A percentile compares a stretch with the other conserved stretches of the same genome.
Evolutionary conservation across 306 rosid genomes (phyloP).

Genomic region (Corylus americana): DNA sequence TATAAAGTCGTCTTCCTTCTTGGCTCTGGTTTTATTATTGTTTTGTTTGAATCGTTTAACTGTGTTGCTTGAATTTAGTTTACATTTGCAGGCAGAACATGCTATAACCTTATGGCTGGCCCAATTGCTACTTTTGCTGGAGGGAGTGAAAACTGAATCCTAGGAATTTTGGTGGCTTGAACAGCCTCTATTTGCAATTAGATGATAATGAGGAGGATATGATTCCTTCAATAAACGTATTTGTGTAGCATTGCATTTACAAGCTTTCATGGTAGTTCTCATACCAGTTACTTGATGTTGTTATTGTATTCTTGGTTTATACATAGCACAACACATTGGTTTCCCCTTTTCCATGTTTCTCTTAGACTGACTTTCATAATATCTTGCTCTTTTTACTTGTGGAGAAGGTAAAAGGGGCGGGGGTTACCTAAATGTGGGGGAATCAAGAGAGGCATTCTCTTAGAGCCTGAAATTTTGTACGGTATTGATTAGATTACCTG

Average conservation of each 20-base stretch:
- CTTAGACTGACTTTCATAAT: neutral
- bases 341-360: neutral
- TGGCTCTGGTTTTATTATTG: neutral
- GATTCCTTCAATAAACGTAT: neutral
- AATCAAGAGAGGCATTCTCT: neutral
- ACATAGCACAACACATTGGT: neutral
- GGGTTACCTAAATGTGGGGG: neutral
- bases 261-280: neutral
- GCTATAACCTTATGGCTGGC: neutral
- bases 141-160: constrained; percentile 1
- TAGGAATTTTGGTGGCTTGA: neutral
- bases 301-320: neutral
- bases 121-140: neutral
- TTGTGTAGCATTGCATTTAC: neutral
- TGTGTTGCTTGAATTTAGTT: neutral
- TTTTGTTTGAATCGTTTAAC: neutral
- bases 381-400: neutral
- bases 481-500: neutral
- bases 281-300: neutral
- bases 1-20: neutral
- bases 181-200: neutral
- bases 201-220: neutral
- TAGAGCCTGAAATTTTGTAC: neutral
- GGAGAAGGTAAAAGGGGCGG: neutral
- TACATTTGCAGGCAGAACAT: neutral